Base-by-base conservation (phyloP, 2,329 filamentous ascomycete genomes). In the Fusarium mexicanum region DNA sequence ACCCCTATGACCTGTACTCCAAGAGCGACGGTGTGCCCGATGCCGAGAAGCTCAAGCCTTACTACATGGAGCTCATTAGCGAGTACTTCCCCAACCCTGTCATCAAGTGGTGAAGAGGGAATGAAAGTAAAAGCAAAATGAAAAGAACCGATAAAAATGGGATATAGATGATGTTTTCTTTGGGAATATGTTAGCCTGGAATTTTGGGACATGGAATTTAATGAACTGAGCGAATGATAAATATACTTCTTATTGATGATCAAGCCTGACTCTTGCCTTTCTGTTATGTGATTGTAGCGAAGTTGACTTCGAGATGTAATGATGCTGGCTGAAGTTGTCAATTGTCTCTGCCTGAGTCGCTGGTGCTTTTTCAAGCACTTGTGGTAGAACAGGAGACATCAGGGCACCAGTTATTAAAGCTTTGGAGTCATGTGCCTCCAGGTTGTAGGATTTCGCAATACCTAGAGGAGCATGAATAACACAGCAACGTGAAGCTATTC, bases 1-100 rank as follows among this genome's bases (percentile, higher is more conserved):
- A 97, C 81, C 94, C 94, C 0, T 98, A 97, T 78, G 95, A 97
- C 80, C 81, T 97, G 60, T 97, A 97, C 86, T 96, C 93, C 86
- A 97, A 97, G 91, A 95, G 91, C 77, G 94, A 97, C 78, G 93
- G 90, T 31, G 87, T 94, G 29, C 94, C 94, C 3, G 91, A 89
- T 65, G 89, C 92, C 2, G 92, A 94, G 79, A 90, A 93, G 78
- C 85, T 97, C 66, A 97, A 96, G 82, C 84, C 84, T 3, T 85
- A 85, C 72, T 85, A 85, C 71, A 79, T 83, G 79, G 83, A 84
- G 69, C 79, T 85, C 43, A 85, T 85, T 53, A 77, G 83, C 64
- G 83, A 85, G 78, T 85, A 83, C 73, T 85, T 85, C 78, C 84
- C 84, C 13, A 79, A 81, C 67, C 78, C 77, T 68, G 74, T 82